Conservation (phyloP, 768 basidiomycete genomes). For the Amanita thiersii region DNA sequence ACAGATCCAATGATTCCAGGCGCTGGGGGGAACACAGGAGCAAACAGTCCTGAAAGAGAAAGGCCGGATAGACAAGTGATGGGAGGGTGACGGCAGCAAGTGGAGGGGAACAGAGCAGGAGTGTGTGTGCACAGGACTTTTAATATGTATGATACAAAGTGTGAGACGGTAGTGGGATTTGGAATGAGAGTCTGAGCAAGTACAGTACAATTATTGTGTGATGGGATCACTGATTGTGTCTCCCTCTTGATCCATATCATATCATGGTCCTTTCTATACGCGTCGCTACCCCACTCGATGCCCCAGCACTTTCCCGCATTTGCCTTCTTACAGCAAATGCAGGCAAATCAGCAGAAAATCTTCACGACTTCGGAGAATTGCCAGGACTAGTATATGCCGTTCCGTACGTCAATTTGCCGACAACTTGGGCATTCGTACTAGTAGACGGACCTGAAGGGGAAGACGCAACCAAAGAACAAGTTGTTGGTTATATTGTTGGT, state of each 20-base stretch:
- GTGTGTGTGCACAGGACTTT: slow-evolving; percentile 58
- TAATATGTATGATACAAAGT: no score
- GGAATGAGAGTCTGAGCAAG: no score
- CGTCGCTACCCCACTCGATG: slow-evolving; percentile 45
- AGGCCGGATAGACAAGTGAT: slow-evolving; percentile 33
- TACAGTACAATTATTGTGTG: no score
- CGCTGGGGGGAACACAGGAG: no score
- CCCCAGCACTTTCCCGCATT: slow-evolving; percentile 52
- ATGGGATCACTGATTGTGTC: no score
- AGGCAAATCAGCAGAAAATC: slow-evolving; percentile 53
- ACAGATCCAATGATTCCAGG: slow-evolving; percentile 33
- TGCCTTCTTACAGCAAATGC: slow-evolving; percentile 72
- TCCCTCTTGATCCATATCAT: background rate
- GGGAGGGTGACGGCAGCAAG: slow-evolving; percentile 34
- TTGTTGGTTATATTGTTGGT: slow-evolving; percentile 69
- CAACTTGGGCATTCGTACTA: slow-evolving; percentile 69
- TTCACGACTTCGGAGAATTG: slow-evolving; percentile 56
- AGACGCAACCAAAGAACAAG: slow-evolving; percentile 25
- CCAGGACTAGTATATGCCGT: slow-evolving; percentile 68
- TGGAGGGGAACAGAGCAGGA: slow-evolving; percentile 50
- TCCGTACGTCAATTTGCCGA: slow-evolving; percentile 65
- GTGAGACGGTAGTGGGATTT: no score
- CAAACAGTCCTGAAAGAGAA: slow-evolving; percentile 9
- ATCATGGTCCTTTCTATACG: slow-evolving; percentile 45
- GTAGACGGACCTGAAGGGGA: slow-evolving; percentile 26